A percentile compares a stretch with the other conserved stretches of the same genome.
These are phyloP conservation scores for Geranium rotundifolium DNA, from an alignment of 345 rosid genomes.

Conservation along the genomic window DNA sequence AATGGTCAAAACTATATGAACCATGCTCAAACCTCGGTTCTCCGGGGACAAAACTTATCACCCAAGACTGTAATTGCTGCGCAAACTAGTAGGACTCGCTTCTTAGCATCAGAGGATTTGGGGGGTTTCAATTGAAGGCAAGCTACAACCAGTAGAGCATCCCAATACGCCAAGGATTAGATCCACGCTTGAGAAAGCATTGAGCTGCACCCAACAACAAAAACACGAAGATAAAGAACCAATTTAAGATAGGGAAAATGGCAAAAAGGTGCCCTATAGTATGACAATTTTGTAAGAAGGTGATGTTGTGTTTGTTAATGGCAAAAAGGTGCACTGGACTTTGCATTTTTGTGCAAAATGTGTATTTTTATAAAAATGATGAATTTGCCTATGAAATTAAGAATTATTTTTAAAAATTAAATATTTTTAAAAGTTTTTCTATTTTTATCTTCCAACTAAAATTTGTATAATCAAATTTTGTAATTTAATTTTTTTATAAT, in stretches of 20 bases:
- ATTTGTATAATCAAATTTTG: no score
- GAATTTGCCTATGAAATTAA: no score
- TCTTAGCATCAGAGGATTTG: conserved; percentile 46
- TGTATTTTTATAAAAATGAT: no score
- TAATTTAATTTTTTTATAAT: no score
- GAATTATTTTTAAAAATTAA: no score
- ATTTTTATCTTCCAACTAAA: no score
- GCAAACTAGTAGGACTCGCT: conserved; percentile 16
- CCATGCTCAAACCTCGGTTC: conserved; percentile 10
- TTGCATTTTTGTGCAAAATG: no score
- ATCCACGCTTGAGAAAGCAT: conserved; percentile 69
- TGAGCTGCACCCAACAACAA: conserved; percentile 32
- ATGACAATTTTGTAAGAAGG: no score
- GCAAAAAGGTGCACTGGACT: no score
- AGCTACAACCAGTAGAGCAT: conserved; percentile 95
- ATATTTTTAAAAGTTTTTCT: no score
- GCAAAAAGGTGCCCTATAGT: no score
- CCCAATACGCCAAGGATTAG: conserved; percentile 75
- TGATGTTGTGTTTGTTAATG: no score
- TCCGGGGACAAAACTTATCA: conserved; percentile 42
- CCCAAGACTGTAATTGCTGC: conserved; percentile 21
- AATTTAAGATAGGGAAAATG: neutral
- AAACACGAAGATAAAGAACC: neutral
- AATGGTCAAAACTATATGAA: conserved; percentile 9
- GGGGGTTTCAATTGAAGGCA: conserved; percentile 45